Base-by-base conservation (phyloP, 495 filamentous ascomycete genomes). In the Barbatosphaeria neglecta region DNA sequence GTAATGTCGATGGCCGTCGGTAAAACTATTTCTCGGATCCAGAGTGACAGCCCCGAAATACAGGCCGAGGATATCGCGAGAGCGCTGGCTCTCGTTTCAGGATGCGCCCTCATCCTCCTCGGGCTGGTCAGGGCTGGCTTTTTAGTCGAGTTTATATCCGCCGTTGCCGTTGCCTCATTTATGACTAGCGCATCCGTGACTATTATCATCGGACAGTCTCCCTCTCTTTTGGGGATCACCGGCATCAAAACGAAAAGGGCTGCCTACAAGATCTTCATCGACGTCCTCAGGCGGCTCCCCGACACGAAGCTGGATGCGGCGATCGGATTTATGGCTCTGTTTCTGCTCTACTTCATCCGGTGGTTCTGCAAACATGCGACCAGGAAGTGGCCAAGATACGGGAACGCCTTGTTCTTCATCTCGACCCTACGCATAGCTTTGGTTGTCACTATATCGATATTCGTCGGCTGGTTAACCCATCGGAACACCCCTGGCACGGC, bases 1-100 rank as follows among this genome's bases (percentile, higher is more conserved):
- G 90, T 97, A 47, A 85, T 95, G 82, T 98, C 90, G 3, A 92
- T 85, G 13, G 65, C 97, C 39, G 82, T 82, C 3, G 92, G 92
- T 33, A 80, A 82, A 37, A 81, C 94, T 39, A 73, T 96, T 43
- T 50, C 64, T 39, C 60, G 73, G 8, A 82, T 78, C 7, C 56
- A 66, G 23, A 61, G 66, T 20, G 64, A 56, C 24, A 60, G 78
- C 37, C 65, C 57, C 3, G 49, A 60, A 1, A 59, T 72, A 15
- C 46, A 47, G 2, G 51, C 59, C 4, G 57, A 67, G 6, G 57
- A 54, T 25, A 68, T 75, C 38, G 71, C 71, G 6, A 57, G 65
- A 7, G 64, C 62, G 20, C 57, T 76, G 20, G 63, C 72, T 6
- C 51, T 77, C 9, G 65, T 76, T 15, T 64, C 64, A 23, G 74